Evolutionary conservation across 305 asterid species (phyloP), one percentile per base, ranked within the genome.

Genomic region (Ajuga reptans): DNA sequence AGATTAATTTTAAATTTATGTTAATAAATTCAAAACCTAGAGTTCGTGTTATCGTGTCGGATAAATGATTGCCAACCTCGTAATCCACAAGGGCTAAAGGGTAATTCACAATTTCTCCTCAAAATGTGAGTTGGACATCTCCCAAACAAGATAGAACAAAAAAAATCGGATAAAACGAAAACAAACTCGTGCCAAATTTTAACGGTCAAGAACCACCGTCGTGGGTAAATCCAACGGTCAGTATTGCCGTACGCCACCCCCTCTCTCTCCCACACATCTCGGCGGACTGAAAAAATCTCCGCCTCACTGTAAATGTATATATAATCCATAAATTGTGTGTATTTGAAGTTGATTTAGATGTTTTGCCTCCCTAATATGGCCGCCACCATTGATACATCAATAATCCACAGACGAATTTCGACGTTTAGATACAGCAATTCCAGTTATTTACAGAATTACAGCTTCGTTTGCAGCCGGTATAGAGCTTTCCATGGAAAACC

Each of bases 371-470:
- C 49, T 3, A 21, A 45, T 21, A 87, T 87, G 90, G 83, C 86
- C 34, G 83, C 82, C 54, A 45, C 77, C 51, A 64, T 83, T 27
- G 88, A 83, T 33, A 46, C 84, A 3, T 63, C 84, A 1, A 46
- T 76, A 54, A 64, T 86, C 57, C 71, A 80, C 78, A 53, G 85
- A 39, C 90, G 86, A 73, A 69, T 84, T 69, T 80, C 87, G 36
- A 69, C 81, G 59, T 82, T 84, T 64, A 75, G 83, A 50, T 68
- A 54, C 76, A 55, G 72, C 9, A 79, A 70, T 79, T 77, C 80
- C 27, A 77, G 68, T 55, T 76, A 69, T 71, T 55, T 75, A 5
- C 84, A 73, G 53, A 77, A 71, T 62, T 76, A 69, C 64, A 72
- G 67, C 80, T 64, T 72, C 55, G 74, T 52, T 9, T 79, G 83